These are phyloP conservation scores for Coemansia sp. DNA, from an alignment of 192 early-diverging fungal species.

Conservation along the genomic window DNA sequence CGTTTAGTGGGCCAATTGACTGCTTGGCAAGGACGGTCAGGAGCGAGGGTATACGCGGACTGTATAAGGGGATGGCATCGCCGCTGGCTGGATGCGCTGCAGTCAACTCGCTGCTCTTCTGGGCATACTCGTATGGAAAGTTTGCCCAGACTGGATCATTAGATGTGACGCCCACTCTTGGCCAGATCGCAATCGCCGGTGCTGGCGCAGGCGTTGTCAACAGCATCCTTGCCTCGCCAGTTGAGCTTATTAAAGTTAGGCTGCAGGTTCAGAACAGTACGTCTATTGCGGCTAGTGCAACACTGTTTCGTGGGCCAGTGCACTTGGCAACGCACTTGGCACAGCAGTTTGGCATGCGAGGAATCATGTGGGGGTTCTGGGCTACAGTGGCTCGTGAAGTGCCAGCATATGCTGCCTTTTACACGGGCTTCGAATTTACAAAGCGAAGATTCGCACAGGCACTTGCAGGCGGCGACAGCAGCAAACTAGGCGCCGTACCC, in stretches of 20 bases:
- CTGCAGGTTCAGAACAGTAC: constrained; percentile 83
- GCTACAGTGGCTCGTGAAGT: constrained; percentile 76
- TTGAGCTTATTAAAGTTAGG: constrained; percentile 92
- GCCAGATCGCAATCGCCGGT: constrained; percentile 81
- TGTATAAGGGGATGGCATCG: constrained; percentile 89
- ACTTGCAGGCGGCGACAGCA: constrained; percentile 49
- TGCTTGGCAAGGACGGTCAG: constrained; percentile 80
- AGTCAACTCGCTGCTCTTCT: constrained; percentile 85
- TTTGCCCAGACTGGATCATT: constrained; percentile 56
- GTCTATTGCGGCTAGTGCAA: constrained; percentile 6
- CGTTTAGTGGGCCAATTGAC: constrained; percentile 74
- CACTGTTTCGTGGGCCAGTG: constrained; percentile 60
- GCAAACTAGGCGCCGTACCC: constrained; percentile 51
- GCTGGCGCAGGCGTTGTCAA: constrained; percentile 86
- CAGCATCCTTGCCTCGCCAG: constrained; percentile 82
- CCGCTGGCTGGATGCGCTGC: constrained; percentile 79
- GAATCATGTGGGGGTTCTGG: constrained; percentile 83
- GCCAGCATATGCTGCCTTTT: constrained; percentile 85
- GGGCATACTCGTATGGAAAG: constrained; percentile 71
- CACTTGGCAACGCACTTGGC: constrained; percentile 69
- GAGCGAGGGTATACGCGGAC: constrained; percentile 72
- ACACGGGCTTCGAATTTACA: constrained; percentile 77
- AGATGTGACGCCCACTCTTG: constrained; percentile 59
- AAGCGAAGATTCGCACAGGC: constrained; percentile 66
- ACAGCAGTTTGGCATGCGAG: constrained; percentile 67